These are phyloP conservation scores for Populus euphratica DNA, from an alignment of 345 rosid species.

Conservation along the genomic window DNA sequence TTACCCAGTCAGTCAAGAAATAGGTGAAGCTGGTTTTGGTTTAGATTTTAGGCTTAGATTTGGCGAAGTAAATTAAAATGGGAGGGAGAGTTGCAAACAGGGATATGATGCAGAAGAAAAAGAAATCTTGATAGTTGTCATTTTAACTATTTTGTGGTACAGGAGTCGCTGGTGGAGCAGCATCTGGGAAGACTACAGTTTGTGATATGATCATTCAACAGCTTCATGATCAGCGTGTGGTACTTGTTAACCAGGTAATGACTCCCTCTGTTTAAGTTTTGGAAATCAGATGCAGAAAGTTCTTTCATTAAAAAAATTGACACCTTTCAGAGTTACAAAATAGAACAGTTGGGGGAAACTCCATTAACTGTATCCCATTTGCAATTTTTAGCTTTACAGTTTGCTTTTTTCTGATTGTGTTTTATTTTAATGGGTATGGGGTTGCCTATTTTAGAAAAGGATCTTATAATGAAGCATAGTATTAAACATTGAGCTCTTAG, in stretches of 20 bases:
- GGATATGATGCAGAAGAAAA: too few relatives aligned
- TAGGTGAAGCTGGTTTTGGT: neutral
- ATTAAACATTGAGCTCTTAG: too few relatives aligned
- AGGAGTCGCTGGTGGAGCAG: conserved; percentile 99
- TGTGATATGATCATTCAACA: conserved; percentile 99
- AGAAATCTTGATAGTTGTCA: neutral
- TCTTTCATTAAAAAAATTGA: neutral
- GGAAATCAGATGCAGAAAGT: neutral
- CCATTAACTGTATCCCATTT: too few relatives aligned
- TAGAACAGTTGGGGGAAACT: too few relatives aligned
- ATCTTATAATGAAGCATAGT: too few relatives aligned
- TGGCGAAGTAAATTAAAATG: neutral
- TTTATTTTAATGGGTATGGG: too few relatives aligned
- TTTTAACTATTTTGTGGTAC: neutral
- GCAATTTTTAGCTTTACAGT: too few relatives aligned
- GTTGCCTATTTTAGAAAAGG: too few relatives aligned
- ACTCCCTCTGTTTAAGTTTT: neutral
- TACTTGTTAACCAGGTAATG: conserved; percentile 84
- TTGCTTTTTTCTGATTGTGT: too few relatives aligned
- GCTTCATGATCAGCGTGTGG: conserved; percentile 98
- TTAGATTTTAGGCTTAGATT: neutral
- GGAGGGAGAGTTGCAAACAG: neutral
- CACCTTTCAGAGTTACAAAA: neutral
- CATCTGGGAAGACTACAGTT: conserved; percentile 96
- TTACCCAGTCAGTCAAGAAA: neutral